These are phyloP conservation scores for Trebouxiophyceae sp. DNA, from an alignment of 163 green algal species.

Conservation along the genomic window DNA sequence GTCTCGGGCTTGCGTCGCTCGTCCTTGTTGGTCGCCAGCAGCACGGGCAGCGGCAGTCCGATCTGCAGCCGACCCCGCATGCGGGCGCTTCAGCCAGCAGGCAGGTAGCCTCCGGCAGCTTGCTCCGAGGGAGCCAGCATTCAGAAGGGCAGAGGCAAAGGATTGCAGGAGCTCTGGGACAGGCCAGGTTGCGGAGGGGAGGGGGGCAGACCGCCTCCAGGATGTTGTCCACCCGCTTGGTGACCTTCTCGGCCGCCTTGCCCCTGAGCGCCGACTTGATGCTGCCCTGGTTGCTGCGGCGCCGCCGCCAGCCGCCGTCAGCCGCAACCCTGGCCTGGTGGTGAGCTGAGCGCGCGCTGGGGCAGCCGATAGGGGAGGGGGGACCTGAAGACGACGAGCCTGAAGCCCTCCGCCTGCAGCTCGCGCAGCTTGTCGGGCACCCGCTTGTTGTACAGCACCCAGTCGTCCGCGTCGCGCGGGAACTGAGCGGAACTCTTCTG, in stretches of 20 bases:
- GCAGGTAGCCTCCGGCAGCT: too few species aligned
- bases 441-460: slow-evolving; percentile 53
- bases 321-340: too few species aligned
- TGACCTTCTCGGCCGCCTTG: slow-evolving; percentile 38
- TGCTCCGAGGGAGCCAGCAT: too few species aligned
- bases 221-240: slow-evolving; percentile 25
- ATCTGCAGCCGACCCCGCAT: background rate
- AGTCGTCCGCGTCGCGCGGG: slow-evolving; percentile 47
- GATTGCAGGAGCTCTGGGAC: too few species aligned
- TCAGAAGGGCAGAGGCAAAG: too few species aligned
- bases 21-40: slow-evolving; percentile 45
- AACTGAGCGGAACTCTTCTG: slow-evolving; percentile 43
- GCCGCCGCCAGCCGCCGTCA: background rate
- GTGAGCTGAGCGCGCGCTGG: too few species aligned
- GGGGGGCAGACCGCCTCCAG: too few species aligned
- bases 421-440: slow-evolving; percentile 35
- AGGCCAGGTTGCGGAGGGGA: too few species aligned
- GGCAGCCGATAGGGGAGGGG: too few species aligned
- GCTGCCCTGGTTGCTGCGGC: slow-evolving; percentile 56
- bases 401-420: slow-evolving; percentile 46
- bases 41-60: slow-evolving; percentile 6
- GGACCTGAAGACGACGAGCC: slow-evolving; percentile 63
- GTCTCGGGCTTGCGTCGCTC: slow-evolving; percentile 48
- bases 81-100: too few species aligned
- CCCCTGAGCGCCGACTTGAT: slow-evolving; percentile 55